Evolutionary conservation across 2,329 filamentous ascomycete species (phyloP), one percentile per base, ranked within the genome.

Genomic region (Diaporthe humulicola): DNA sequence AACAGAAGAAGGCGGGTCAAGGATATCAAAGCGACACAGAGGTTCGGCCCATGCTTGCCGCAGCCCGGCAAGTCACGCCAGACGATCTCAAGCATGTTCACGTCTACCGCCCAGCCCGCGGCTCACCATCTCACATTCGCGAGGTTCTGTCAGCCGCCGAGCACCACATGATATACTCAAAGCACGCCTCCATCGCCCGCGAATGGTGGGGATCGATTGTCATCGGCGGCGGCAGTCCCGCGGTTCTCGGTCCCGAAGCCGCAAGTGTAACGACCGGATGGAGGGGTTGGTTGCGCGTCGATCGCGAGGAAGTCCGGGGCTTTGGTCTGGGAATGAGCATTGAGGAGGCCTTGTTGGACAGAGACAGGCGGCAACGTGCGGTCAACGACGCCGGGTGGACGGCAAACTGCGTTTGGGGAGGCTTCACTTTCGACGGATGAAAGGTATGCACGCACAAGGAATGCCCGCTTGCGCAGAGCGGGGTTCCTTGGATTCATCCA

Each of bases 131-230:
- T 12, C 69, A 73, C 50, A 19, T 72, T 77, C 30, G 81, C 78
- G 81, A 82, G 4, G 79, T 86, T 7, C 78, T 90, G 9, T 79
- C 83, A 2, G 82, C 84, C 0, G 85, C 86, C 4, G 84, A 87
- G 67, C 78, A 83, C 56, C 87, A 86, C 78, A 88, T 91, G 84
- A 81, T 91, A 7, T 91, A 91, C 79, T 84, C 85, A 4, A 74
- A 79, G 9, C 84, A 85, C 75, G 79, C 78, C 50, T 90, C 87
- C 76, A 83, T 84, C 7, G 81, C 78, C 36, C 85, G 90, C 5
- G 85, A 86, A 75, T 90, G 87, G 86, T 91, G 90, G 90, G 90
- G 90, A n/a, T 90, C 88, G 2, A 78, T 91, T 36, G 86, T 91
- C 7, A 77, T 91, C 52, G 88, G 88, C 14, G 85, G 85, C 0